phyloP scores from a whole-genome alignment of 1,284 basidiomycete genomes.

The Moesziomyces aphidis region DNA sequence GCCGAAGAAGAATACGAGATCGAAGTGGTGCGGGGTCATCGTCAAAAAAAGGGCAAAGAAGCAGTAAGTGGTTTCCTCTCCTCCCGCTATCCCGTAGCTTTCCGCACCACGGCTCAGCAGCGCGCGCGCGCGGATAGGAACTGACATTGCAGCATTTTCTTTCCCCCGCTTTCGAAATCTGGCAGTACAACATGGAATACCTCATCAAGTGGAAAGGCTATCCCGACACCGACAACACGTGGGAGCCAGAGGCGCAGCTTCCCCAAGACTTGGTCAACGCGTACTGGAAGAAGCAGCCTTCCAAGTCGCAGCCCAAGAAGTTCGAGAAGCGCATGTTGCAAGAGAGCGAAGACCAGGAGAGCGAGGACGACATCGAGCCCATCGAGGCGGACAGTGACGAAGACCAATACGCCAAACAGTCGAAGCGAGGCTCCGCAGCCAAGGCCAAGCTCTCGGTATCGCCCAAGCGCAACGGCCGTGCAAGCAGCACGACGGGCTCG shows the following conservation, averaged over 20 bases:
- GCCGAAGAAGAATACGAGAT: constrained; percentile 50
- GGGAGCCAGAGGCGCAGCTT: constrained; percentile 49
- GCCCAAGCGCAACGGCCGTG: constrained; percentile 2
- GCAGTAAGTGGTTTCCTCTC: constrained; percentile 13
- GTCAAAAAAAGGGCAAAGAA: constrained; percentile 10
- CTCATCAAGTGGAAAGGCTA: constrained; percentile 54
- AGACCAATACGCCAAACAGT: constrained; percentile 1
- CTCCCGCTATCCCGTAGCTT: neutral
- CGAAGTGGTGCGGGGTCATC: constrained; percentile 35
- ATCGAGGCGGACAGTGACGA: constrained; percentile 16
- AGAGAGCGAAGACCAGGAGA: constrained; percentile 16
- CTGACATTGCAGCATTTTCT: neutral
- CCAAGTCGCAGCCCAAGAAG: constrained; percentile 46
- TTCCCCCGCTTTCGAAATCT: neutral
- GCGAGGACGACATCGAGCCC: constrained; percentile 26
- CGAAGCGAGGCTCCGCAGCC: neutral
- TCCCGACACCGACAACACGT: constrained; percentile 43
- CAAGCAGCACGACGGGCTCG: neutral
- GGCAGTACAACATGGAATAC: constrained; percentile 36
- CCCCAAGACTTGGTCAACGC: constrained; percentile 17
- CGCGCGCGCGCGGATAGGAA: no score
- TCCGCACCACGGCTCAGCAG: neutral
- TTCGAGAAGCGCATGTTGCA: constrained; percentile 13
- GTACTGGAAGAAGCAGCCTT: constrained; percentile 48
- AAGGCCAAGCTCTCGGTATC: constrained; percentile 9